Base-by-base conservation (phyloP, 2,329 filamentous ascomycete genomes). In the Stemphylium beticola region DNA sequence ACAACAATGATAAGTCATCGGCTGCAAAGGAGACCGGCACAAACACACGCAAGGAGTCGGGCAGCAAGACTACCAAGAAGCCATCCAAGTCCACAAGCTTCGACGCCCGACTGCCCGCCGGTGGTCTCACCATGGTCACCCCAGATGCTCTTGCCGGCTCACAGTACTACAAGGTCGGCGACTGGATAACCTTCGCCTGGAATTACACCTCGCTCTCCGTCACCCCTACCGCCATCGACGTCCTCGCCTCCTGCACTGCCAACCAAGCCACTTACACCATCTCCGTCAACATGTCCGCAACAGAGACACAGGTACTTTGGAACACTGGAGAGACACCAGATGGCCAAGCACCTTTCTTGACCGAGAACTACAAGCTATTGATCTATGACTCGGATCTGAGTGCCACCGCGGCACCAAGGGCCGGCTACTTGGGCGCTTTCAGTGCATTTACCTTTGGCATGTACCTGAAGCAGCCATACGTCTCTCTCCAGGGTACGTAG, bases 181-280 rank as follows among this genome's bases (percentile, higher is more conserved):
- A 88, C 39, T 80, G 78, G 55, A 76, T 88, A 26, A 88, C 86
- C 0, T 87, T 89, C 62, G 82, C 78, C 17, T 89, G 87, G 86
- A 89, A 89, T 74, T 89, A 88, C 74, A 89, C 87, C 12, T 86
- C 83, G 10, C 76, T 89, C 20, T 81, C 78, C 17, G 78, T 83
- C 15, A 85, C 83, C 0, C 87, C 87, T 0, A 78, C 79, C 1
- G 81, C 79, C 38, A 77, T 89, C 63, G 85, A 89, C 62, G 80
- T 89, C 33, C 74, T 88, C 38, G 86, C 87, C 1, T 82, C 81
- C 10, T 88, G 86, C 78, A 80, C 79, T 32, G 71, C 78, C 55
- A 87, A 87, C 74, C 76, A 80, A 53, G 79, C 79, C 41, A 83
- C 81, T 33, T 89, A 88, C 70, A 88, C 86, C 17, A 80, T 89